Conservation (phyloP, 2,329 filamentous ascomycete genomes). For the Fusarium nisikadoi region DNA sequence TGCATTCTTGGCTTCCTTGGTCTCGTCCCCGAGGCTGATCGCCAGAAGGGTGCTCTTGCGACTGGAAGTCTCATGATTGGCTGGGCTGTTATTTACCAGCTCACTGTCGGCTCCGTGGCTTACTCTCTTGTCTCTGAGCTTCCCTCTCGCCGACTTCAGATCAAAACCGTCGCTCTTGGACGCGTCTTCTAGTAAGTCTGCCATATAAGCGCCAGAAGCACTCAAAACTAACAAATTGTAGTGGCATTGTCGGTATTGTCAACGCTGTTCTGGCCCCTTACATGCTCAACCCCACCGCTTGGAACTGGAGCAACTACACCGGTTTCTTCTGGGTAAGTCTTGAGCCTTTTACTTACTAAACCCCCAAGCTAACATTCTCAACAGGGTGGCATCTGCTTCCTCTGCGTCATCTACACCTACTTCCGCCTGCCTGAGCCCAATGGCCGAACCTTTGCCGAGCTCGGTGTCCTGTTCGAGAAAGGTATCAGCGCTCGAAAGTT, state of each 20-base stretch:
- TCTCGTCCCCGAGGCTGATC: slow-evolving; percentile 71
- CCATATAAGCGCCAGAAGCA: not conserved
- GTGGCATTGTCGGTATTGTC: slow-evolving; percentile 84
- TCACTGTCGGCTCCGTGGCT: slow-evolving; percentile 88
- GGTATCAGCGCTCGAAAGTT: slow-evolving; percentile 79
- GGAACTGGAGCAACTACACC: slow-evolving; percentile 88
- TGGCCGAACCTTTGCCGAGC: slow-evolving; percentile 84
- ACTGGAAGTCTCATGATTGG: slow-evolving; percentile 85
- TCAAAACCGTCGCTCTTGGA: slow-evolving; percentile 90
- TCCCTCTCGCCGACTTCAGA: slow-evolving; percentile 82
- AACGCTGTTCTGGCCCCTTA: slow-evolving; percentile 86
- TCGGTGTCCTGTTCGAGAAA: slow-evolving; percentile 85
- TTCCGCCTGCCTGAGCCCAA: slow-evolving; percentile 73
- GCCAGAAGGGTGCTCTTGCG: slow-evolving; percentile 72
- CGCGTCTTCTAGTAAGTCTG: slow-evolving; percentile 74
- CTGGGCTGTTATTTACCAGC: slow-evolving; percentile 85
- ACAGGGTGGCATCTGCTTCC: slow-evolving; percentile 73
- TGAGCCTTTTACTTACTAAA: slow-evolving; percentile 7
- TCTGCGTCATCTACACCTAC: slow-evolving; percentile 79
- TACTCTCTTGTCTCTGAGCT: slow-evolving; percentile 90
- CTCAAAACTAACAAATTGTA: slow-evolving; percentile 36
- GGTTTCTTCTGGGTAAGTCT: slow-evolving; percentile 81
- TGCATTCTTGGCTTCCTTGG: slow-evolving; percentile 86
- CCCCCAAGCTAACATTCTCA: not conserved
- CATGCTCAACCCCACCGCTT: slow-evolving; percentile 88